Base-by-base conservation (phyloP, 2,329 filamentous ascomycete genomes). In the Fusarium temperatum region DNA sequence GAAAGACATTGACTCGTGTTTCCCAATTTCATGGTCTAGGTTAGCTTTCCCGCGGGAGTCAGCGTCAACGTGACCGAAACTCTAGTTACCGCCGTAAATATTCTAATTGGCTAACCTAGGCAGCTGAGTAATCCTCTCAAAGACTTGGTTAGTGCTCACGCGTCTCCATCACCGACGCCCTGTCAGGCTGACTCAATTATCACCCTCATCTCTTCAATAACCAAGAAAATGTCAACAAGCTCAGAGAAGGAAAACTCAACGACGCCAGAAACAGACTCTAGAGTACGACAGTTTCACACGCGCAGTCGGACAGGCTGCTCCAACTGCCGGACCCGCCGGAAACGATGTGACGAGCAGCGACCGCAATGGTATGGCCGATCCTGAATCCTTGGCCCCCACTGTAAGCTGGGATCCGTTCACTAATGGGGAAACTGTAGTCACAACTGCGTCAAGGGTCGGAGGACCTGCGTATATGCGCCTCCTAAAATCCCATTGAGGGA, bases 271-370 rank as follows among this genome's bases (percentile, higher is more conserved):
- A 5, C 55, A 0, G 47, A 61, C 6, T n/a, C 48, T 8, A 32
- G 64, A 12, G 63, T 68, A 6, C 41, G 66, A 1, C 55, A 68
- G 48, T 55, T 63, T 6, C 57, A 69, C 5, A 69, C 66, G 1
- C 66, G 66, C 10, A 69, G 66, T 28, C 54, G 48, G 14, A 69
- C 65, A 32, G 66, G 66, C 6, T 69, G 65, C 24, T 51, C 65
- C n/a, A 57, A 50, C 10, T 69, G 66, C n/a, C 66, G 66, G 41
- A 47, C 9, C 35, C 66, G 66, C 17, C 50, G 66, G 2, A 69
- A 69, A 24, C 50, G 66, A 26, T 69, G 66, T 14, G 66, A 63
- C 13, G 66, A 69, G 26, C 65, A 69, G 28, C 58, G 56, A 18
- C 66, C 65, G n/a, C 28, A 51, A 45, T 69, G 66, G 66, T 69